phyloP scores from a whole-genome alignment of 768 basidiomycete species.

The Hypholoma fasciculare region DNA sequence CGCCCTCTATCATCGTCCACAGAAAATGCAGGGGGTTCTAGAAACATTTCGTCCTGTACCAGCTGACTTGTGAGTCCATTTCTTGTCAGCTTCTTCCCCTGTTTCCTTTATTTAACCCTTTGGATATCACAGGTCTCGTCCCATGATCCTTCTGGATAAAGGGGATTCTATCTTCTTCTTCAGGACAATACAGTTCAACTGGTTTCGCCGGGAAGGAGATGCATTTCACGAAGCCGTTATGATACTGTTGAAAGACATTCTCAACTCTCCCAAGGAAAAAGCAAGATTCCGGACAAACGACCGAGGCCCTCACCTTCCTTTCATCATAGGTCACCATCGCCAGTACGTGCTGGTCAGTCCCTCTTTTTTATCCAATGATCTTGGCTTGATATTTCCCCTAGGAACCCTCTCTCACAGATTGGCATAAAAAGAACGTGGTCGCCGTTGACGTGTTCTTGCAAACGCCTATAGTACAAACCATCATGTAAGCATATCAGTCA shows the following conservation, averaged over 20 bases:
- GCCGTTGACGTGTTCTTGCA: conserved; percentile 1
- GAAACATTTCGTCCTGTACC: no score
- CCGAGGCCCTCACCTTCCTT: not conserved
- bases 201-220: not conserved
- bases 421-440: not conserved
- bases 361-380: not conserved
- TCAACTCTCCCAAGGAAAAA: not conserved
- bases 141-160: not conserved
- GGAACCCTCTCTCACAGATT: not conserved
- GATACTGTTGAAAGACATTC: not conserved
- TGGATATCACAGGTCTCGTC: not conserved
- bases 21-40: not conserved
- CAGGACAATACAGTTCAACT: not conserved
- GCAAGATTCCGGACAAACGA: not conserved
- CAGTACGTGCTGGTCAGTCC: not conserved
- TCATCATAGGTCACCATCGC: not conserved
- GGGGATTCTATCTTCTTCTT: not conserved
- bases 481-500: not conserved
- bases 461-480: not conserved
- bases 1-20: not conserved
- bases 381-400: not conserved
- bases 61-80: no score
- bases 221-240: not conserved
- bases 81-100: not conserved
- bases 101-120: not conserved